Percentiles rank a stretch among this genome's conserved stretches.
Evolutionary conservation across 768 basidiomycete species (phyloP).

Genomic region (Suillus subluteus): DNA sequence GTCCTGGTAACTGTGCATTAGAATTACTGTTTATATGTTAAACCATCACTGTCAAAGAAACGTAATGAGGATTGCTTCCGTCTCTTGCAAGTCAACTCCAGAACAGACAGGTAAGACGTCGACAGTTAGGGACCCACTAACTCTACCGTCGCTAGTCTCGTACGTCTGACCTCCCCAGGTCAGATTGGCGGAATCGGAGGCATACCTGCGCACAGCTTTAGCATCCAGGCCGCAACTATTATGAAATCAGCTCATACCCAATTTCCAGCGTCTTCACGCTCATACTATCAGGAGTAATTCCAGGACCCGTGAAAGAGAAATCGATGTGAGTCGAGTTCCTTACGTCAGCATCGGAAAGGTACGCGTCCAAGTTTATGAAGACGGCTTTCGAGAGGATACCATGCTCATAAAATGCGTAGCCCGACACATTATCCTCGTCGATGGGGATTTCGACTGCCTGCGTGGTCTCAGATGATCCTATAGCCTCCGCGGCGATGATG

Average conservation of each 20-base stretch:
- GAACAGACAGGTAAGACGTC: conserved; percentile 33
- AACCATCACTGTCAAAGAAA: conserved; percentile 11
- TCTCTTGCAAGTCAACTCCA: conserved; percentile 51
- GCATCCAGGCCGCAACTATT: conserved; percentile 5
- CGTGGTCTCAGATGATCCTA: conserved; percentile 48
- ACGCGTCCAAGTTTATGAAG: conserved; percentile 64
- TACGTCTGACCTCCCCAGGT: conserved; percentile 54
- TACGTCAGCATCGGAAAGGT: conserved; percentile 37
- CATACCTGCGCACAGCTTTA: conserved; percentile 37
- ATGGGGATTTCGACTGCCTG: conserved; percentile 52
- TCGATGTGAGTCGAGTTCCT: conserved; percentile 17
- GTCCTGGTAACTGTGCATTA: not conserved
- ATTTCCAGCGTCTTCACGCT: conserved; percentile 53
- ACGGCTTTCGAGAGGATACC: conserved; percentile 42
- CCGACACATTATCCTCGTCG: conserved; percentile 42
- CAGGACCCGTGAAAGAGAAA: not conserved
- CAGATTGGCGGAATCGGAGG: conserved; percentile 53
- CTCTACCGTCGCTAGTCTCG: conserved; percentile 50
- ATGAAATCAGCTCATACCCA: conserved; percentile 32
- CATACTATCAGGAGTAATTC: conserved; percentile 24
- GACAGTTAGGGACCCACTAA: conserved; percentile 39
- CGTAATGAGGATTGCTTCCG: conserved; percentile 46
- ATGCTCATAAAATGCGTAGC: conserved; percentile 40
- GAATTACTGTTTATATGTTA: not conserved
- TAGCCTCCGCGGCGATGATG: conserved; percentile 60